Evolutionary conservation across 2,329 filamentous ascomycete species (phyloP).

Genomic region (Pseudocercospora crystallina): DNA sequence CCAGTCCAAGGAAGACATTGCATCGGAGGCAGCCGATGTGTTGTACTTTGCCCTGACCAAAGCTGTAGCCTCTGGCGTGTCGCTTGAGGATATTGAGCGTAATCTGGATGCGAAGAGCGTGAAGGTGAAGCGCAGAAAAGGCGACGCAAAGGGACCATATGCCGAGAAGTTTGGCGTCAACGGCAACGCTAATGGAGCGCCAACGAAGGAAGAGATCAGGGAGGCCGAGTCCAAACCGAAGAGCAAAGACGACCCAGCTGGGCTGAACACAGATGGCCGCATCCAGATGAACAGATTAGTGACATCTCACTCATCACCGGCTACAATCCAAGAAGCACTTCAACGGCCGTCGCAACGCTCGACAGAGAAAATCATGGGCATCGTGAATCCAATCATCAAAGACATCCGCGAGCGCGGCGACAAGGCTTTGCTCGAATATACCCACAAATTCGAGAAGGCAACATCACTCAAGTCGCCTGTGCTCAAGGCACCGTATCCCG

Average conservation of each 20-base stretch:
- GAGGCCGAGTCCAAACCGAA: constrained; percentile 57
- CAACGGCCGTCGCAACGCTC: constrained; percentile 91
- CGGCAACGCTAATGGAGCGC: constrained; percentile 22
- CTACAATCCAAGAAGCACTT: constrained; percentile 70
- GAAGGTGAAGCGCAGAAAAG: constrained; percentile 90
- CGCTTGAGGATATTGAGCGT: constrained; percentile 82
- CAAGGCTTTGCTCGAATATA: constrained; percentile 84
- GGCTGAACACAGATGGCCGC: constrained; percentile 50
- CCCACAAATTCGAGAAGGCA: constrained; percentile 96
- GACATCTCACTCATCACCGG: constrained; percentile 61
- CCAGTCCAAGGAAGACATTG: constrained; percentile 75
- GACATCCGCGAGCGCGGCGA: constrained; percentile 83
- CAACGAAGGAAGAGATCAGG: constrained; percentile 43
- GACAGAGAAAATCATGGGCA: constrained; percentile 87
- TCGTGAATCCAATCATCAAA: constrained; percentile 88
- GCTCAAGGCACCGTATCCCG: constrained; percentile 82
- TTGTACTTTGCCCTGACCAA: constrained; percentile 95
- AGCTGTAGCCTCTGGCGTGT: constrained; percentile 80
- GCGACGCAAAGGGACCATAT: constrained; percentile 93
- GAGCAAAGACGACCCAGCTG: constrained; percentile 52
- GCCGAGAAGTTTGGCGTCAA: constrained; percentile 75
- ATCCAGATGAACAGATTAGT: constrained; percentile 84
- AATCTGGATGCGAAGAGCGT: constrained; percentile 92
- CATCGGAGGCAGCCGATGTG: constrained; percentile 91
- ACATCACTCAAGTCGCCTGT: constrained; percentile 87